Conservation (phyloP, 768 basidiomycete species). For the Amanita exitialis region DNA sequence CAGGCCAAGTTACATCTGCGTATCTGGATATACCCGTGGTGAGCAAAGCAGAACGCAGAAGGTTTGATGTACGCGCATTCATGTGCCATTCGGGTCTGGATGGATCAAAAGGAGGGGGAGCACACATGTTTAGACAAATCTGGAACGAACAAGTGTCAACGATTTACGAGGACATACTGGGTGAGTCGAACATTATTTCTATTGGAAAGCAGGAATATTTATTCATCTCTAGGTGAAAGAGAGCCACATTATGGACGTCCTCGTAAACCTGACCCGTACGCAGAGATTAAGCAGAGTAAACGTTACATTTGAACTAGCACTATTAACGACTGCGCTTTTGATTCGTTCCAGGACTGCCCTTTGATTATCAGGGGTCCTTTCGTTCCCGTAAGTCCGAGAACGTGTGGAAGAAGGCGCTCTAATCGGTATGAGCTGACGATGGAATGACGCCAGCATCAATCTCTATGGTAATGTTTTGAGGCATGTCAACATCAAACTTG, state of each 20-base stretch:
- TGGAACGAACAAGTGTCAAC: conserved; percentile 57
- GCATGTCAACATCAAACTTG: neutral
- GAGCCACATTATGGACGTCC: conserved; percentile 51
- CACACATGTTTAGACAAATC: conserved; percentile 74
- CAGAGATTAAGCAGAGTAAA: conserved; percentile 36
- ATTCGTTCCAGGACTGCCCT: no score
- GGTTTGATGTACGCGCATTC: conserved; percentile 64
- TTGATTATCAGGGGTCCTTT: no score
- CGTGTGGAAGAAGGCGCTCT: no score
- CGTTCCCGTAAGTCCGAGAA: no score
- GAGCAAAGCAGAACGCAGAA: conserved; percentile 34
- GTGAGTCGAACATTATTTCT: conserved; percentile 34
- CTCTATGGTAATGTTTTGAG: neutral
- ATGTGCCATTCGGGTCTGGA: conserved; percentile 42
- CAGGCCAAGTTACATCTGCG: conserved; percentile 22
- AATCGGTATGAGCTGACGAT: no score
- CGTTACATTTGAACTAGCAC: conserved; percentile 29
- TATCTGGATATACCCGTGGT: conserved; percentile 37
- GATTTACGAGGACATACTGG: conserved; percentile 57
- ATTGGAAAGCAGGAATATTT: conserved; percentile 1
- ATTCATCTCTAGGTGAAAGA: conserved; percentile 19
- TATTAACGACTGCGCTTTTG: no score
- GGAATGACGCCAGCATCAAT: no score
- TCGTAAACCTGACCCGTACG: conserved; percentile 47
- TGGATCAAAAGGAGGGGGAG: conserved; percentile 52